phyloP scores from a whole-genome alignment of 2,329 filamentous ascomycete genomes.

The Neospermospora avenae region DNA sequence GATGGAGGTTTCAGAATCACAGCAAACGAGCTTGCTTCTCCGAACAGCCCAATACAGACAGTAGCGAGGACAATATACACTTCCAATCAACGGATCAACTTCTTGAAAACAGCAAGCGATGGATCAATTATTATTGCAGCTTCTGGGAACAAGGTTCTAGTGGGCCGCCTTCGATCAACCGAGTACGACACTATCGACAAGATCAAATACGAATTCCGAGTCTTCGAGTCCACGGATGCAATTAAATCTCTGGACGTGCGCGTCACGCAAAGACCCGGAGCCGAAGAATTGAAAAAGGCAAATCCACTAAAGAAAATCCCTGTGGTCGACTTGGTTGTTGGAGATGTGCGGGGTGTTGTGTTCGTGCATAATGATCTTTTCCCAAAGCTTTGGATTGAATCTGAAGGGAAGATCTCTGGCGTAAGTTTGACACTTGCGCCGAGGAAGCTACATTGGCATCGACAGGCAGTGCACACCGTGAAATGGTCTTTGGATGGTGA shows the following conservation, averaged over 20 bases:
- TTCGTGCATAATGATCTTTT: conserved; percentile 78
- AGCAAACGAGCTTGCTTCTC: conserved; percentile 36
- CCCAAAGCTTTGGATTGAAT: conserved; percentile 46
- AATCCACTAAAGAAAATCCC: conserved; percentile 33
- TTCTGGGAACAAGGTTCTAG: conserved; percentile 51
- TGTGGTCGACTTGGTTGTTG: conserved; percentile 72
- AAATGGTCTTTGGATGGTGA: conserved; percentile 92
- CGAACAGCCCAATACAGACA: conserved; percentile 29
- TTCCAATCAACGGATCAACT: conserved; percentile 41
- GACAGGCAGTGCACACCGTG: conserved; percentile 74
- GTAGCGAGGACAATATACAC: conserved; percentile 41
- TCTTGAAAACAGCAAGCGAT: conserved; percentile 48
- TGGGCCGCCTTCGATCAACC: conserved; percentile 50
- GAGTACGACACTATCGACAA: conserved; percentile 38
- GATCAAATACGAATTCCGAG: conserved; percentile 54
- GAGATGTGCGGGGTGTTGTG: conserved; percentile 72
- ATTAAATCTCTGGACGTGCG: conserved; percentile 67
- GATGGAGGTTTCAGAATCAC: conserved; percentile 35
- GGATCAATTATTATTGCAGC: conserved; percentile 58
- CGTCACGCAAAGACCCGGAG: conserved; percentile 33
- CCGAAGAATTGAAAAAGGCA: conserved; percentile 29
- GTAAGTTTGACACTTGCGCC: conserved; percentile 39
- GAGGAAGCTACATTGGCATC: conserved; percentile 86
- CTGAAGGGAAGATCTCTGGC: conserved; percentile 32
- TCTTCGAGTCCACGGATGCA: conserved; percentile 58